Evolutionary conservation across 2,329 filamentous ascomycete genomes (phyloP).

Genomic region (Fusarium coicis): DNA sequence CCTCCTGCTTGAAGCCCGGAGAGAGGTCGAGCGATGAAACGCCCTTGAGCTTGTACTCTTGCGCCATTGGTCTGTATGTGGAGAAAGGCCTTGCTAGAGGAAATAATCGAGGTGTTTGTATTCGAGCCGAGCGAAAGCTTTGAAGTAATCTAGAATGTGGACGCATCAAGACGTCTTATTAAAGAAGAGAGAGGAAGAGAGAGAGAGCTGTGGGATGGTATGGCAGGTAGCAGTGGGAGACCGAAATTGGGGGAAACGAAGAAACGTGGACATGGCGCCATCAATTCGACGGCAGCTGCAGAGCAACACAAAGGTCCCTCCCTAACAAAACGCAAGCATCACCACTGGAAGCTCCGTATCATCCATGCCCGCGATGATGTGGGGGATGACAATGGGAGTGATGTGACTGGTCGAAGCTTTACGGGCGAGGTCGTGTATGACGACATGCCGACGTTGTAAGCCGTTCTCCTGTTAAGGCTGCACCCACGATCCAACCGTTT

Average conservation of each 20-base stretch:
- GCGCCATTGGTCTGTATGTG: slow-evolving; percentile 57
- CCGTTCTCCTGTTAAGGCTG: background rate
- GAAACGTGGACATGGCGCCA: slow-evolving; percentile 29
- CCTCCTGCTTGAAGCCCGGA: slow-evolving; percentile 86
- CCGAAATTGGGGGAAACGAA: slow-evolving; percentile 17
- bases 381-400: slow-evolving; percentile 41
- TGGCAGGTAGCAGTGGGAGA: background rate
- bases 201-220: background rate
- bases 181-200: background rate
- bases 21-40: slow-evolving; percentile 79
- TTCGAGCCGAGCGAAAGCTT: slow-evolving; percentile 23
- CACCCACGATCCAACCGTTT: background rate
- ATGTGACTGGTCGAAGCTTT: slow-evolving; percentile 37
- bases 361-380: slow-evolving; percentile 39
- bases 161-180: slow-evolving; percentile 34
- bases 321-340: slow-evolving; percentile 25
- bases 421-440: slow-evolving; percentile 25
- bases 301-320: background rate
- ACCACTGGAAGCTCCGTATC: slow-evolving; percentile 28
- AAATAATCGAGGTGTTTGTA: slow-evolving; percentile 18
- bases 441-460: slow-evolving; percentile 30
- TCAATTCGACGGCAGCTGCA: slow-evolving; percentile 1
- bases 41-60: slow-evolving; percentile 79
- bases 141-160: slow-evolving; percentile 18
- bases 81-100: slow-evolving; percentile 36